Evolutionary conservation across 192 early-diverging fungal genomes (phyloP), one percentile per base, ranked within the genome.

Genomic region (Coemansia sp.): DNA sequence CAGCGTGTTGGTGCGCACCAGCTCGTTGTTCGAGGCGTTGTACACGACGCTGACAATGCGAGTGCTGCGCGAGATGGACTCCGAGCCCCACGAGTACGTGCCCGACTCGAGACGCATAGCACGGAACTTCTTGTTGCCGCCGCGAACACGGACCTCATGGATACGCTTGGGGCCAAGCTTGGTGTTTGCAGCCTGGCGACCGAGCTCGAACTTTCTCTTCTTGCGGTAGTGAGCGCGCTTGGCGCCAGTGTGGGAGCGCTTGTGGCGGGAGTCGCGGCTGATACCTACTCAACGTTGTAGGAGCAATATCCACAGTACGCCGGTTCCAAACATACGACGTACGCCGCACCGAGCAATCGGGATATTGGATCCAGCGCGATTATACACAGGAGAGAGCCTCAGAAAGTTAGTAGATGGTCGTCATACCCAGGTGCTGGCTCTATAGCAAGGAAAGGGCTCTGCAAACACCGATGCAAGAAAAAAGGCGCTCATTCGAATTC

Each of bases 121-220:
- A 69, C 96, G 84, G 84, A 84, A 95, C 87, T 98, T 98, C 77
- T 84, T 79, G 94, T 97, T 96, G 58, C 96, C 96, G 81, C 96
- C 96, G 79, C 96, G 93, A 63, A 92, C 91, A 78, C 94, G 90
- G 56, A 98, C 88, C 62, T 85, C 73, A 81, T 97, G 93, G 66
- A 98, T 90, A 72, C 93, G 87, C 91, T 96, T 97, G 70, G 82
- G 78, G 55, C 94, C 96, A 55, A 98, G 85, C 84, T 91, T 94
- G 83, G 96, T 98, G 87, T 88, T 89, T 70, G 94, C 94, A 64
- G 92, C 73, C 85, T 97, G 96, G 79, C 96, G 92, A 79, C 94
- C 96, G 67, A 96, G 85, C 83, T 98, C 96, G 85, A 98, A 98
- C 90, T 98, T 98, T 88, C 96, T 92, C 92, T 98, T 98, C 93